phyloP scores from a whole-genome alignment of 1,284 basidiomycete species.

The Rhodotorula sp. region DNA sequence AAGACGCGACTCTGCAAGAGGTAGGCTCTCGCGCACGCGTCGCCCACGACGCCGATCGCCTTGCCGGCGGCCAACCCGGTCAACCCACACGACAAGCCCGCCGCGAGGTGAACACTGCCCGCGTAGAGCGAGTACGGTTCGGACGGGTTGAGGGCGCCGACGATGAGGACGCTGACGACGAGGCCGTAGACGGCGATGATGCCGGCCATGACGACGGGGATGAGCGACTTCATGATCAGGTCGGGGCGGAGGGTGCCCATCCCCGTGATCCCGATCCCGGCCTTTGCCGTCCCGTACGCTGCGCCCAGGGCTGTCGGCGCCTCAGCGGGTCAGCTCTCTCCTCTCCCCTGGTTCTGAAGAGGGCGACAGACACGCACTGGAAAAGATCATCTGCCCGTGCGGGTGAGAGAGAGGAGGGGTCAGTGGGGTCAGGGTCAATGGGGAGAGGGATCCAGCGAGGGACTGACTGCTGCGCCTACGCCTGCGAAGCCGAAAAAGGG shows the following conservation, averaged over 20 bases:
- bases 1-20: slow-evolving; percentile 90
- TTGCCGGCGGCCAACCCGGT: slow-evolving; percentile 96
- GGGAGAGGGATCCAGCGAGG: background rate
- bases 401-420: slow-evolving; percentile 27
- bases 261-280: slow-evolving; percentile 96
- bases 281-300: slow-evolving; percentile 94
- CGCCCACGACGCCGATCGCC: slow-evolving; percentile 94
- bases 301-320: slow-evolving; percentile 75
- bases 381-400: slow-evolving; percentile 84
- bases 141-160: slow-evolving; percentile 62
- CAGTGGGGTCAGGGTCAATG: no score
- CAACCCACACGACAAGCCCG: slow-evolving; percentile 85
- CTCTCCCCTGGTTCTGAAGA: background rate
- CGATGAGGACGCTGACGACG: slow-evolving; percentile 83
- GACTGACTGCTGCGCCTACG: slow-evolving; percentile 40
- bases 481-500: slow-evolving; percentile 46
- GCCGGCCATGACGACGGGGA: slow-evolving; percentile 93
- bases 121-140: slow-evolving; percentile 68
- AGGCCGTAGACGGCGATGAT: slow-evolving; percentile 93
- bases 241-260: slow-evolving; percentile 93
- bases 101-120: slow-evolving; percentile 92
- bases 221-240: slow-evolving; percentile 88
- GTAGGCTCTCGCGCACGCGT: slow-evolving; percentile 84
- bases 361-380: slow-evolving; percentile 57
- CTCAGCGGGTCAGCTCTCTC: background rate